Conservation (phyloP, 306 rosid genomes). For the Neltuma alba region DNA sequence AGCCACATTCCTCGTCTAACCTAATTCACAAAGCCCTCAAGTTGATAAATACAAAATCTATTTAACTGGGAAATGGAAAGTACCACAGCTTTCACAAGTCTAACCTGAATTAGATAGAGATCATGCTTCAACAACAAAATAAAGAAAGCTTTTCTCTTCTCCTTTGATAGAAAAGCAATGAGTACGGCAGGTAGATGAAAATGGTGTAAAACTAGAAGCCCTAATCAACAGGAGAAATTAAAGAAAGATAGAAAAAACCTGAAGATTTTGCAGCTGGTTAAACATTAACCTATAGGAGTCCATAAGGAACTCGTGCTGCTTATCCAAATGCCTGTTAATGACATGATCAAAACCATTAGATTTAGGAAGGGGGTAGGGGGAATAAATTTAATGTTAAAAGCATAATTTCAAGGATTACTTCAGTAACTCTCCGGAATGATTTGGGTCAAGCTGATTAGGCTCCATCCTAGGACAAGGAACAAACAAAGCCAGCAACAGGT, state of each 20-base stretch:
- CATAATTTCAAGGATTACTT: slow-evolving; percentile 18
- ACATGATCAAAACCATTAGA: not conserved
- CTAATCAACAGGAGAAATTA: not conserved
- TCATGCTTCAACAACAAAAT: not conserved
- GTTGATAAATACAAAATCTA: not conserved
- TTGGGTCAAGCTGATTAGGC: slow-evolving; percentile 26
- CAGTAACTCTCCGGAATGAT: slow-evolving; percentile 22
- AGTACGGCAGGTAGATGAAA: not conserved
- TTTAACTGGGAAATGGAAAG: not conserved
- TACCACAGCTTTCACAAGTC: not conserved
- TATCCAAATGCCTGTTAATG: slow-evolving; percentile 40
- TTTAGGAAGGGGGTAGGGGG: not conserved
- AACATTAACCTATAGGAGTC: slow-evolving; percentile 29
- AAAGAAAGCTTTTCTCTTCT: not conserved
- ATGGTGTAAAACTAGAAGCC: not conserved
- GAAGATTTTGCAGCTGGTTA: slow-evolving; percentile 32
- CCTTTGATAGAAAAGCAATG: not conserved
- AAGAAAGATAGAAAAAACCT: slow-evolving; percentile 28
- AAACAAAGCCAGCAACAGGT: not conserved
- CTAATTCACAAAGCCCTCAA: not conserved
- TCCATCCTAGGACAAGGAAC: slow-evolving; percentile 22
- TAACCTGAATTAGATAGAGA: not conserved
- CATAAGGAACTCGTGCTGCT: slow-evolving; percentile 33
- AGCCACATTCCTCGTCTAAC: not conserved
- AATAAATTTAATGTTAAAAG: not conserved